phyloP scores from a whole-genome alignment of 352 stramenopile species.

The Globisporangium ultimum region DNA sequence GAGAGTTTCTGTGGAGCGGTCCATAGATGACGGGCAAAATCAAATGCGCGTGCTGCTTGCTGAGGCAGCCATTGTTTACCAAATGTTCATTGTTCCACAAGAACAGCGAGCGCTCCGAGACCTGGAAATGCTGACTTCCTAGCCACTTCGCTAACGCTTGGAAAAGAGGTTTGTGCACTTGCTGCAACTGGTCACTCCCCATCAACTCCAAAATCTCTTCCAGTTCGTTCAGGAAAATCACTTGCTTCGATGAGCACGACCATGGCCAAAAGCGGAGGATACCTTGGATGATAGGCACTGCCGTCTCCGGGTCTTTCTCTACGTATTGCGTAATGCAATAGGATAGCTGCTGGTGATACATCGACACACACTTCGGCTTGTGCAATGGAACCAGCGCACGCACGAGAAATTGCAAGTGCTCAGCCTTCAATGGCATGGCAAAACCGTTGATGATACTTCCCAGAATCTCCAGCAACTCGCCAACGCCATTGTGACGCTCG shows the following conservation, averaged over 20 bases:
- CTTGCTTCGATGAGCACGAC: constrained; percentile 93
- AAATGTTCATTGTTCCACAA: constrained; percentile 99
- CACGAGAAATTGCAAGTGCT: constrained; percentile 96
- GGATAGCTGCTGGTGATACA: constrained; percentile 99
- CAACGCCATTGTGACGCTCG: constrained; percentile 94
- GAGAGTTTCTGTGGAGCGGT: constrained; percentile 81
- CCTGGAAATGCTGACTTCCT: constrained; percentile 95
- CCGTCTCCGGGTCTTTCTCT: constrained; percentile 98
- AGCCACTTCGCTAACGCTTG: constrained; percentile 86
- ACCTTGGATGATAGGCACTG: constrained; percentile 92
- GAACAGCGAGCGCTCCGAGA: constrained; percentile 96
- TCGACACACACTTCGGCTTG: constrained; percentile 95
- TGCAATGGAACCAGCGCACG: constrained; percentile 97
- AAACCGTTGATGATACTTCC: constrained; percentile 99
- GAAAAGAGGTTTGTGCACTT: constrained; percentile 82
- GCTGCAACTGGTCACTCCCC: constrained; percentile 68
- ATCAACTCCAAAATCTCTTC: constrained; percentile 98
- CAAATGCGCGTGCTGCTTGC: constrained; percentile 89
- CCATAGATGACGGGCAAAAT: constrained; percentile 95
- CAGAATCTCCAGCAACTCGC: constrained; percentile 98
- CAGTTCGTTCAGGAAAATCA: constrained; percentile 97
- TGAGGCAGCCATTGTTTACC: constrained; percentile 94
- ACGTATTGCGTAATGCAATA: constrained; percentile 99
- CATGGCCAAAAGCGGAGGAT: constrained; percentile 96
- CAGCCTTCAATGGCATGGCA: constrained; percentile 97